Base-by-base conservation (phyloP, 2,329 filamentous ascomycete species). In the Venturia carpophila region DNA sequence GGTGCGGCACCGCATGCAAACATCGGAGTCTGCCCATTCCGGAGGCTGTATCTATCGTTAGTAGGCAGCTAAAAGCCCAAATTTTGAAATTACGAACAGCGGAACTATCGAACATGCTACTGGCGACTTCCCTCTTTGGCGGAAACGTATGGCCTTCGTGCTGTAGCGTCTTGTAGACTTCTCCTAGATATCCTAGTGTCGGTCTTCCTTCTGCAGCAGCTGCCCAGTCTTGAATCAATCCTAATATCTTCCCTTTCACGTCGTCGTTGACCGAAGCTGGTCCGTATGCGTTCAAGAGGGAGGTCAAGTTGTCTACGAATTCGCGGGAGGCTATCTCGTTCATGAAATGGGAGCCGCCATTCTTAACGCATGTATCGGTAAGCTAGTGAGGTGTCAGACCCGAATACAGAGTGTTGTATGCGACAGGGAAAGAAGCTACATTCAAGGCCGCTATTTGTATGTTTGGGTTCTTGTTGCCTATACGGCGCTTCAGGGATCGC, bases 281-380 rank as follows among this genome's bases (percentile, higher is more conserved):
- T 2, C 90, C 90, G 62, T 89, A 87, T 21, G 90, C 89, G 74
- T 93, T 92, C 41, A 99, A 83, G 19, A 99, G 82, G 42, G 93
- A 97, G 21, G 91, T 88, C 63, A 99, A 79, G 74, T 97, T 97
- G 78, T 99, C 94, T 89, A 99, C 95, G 73, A 97, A 99, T 79
- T 99, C 94, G 68, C 92, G 87, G 21, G 93, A 97, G 49, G 94
- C 93, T 70, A 99, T 94, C 79, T 99, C 94, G 69, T 87, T 84
- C 62, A 99, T 87, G 76, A 99, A 99, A 77, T 99, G 94, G 47
- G 89, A 85, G 70, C 94, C 94, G 67, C 94, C 94, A 80, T 99
- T 99, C 80, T 99, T 99, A 67, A 97, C 92, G 75, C 94, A 99
- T 0, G 94, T 97, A 79, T 99, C 94, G 69, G 92, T 96, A 72